Conservation (phyloP, 257 asterid species). For the Solanum lycopersicoides region DNA sequence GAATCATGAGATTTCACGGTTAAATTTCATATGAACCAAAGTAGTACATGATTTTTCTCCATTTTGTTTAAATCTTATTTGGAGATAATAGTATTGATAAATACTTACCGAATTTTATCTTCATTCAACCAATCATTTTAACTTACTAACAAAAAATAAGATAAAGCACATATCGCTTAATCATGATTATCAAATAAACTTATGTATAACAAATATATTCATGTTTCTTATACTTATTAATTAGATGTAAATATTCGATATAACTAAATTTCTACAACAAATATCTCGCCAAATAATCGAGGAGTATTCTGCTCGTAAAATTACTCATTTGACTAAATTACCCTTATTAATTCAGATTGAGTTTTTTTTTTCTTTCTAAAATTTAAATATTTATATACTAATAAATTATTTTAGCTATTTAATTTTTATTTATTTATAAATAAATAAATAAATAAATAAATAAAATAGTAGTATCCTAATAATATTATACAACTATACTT, state of each 20-base stretch:
- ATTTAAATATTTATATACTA: background rate
- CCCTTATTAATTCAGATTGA: background rate
- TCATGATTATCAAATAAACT: background rate
- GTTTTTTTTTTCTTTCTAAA: background rate
- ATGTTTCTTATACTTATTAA: accelerated
- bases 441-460: no score
- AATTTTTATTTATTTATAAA: no score
- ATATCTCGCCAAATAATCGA: background rate
- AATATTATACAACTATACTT: background rate
- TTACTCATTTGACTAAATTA: background rate
- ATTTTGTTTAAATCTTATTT: background rate
- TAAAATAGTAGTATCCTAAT: background rate
- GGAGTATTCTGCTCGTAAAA: background rate
- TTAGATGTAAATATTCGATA: background rate
- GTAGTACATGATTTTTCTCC: background rate
- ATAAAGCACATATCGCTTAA: background rate
- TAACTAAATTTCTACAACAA: accelerated
- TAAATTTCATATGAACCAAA: background rate
- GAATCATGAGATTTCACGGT: background rate
- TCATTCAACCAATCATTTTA: background rate
- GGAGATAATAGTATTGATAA: no score
- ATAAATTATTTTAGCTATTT: background rate
- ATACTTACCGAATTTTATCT: background rate
- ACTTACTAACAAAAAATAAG: background rate
- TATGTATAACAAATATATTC: background rate